Conservation (phyloP, 805 yeast genomes). For the Trichomonascus vanleenenianus region DNA sequence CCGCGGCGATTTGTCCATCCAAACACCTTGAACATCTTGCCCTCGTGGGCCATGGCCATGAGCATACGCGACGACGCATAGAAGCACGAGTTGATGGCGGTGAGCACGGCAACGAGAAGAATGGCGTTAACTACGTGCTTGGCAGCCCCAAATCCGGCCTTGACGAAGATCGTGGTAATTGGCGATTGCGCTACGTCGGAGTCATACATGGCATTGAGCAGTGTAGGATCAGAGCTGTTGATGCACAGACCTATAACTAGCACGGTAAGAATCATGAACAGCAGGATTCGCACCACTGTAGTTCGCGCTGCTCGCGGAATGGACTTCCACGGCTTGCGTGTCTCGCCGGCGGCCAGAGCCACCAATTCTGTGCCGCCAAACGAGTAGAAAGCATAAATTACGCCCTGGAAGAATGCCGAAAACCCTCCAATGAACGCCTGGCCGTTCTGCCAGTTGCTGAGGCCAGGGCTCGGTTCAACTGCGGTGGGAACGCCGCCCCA, state of each 20-base stretch:
- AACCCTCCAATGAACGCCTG: conserved; percentile 23
- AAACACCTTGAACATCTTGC: conserved; percentile 51
- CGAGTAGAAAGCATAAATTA: conserved; percentile 68
- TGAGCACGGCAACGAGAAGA: conserved; percentile 56
- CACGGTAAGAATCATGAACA: conserved; percentile 55
- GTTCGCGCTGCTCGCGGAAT: conserved; percentile 71
- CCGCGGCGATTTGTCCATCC: conserved; percentile 71
- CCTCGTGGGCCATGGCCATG: conserved; percentile 58
- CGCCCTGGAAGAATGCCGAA: conserved; percentile 43
- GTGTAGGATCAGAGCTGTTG: conserved; percentile 45
- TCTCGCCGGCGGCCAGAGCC: conserved; percentile 70
- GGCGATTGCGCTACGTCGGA: conserved; percentile 46
- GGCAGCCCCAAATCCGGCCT: conserved; percentile 58
- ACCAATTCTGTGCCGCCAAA: conserved; percentile 68
- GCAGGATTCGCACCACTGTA: conserved; percentile 68
- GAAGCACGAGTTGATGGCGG: conserved; percentile 68
- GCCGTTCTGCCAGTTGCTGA: conserved; percentile 22
- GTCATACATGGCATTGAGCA: conserved; percentile 38
- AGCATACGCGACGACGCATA: conserved; percentile 64
- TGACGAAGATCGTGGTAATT: conserved; percentile 62
- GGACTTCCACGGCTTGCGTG: conserved; percentile 55
- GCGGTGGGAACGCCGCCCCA: conserved; percentile 48
- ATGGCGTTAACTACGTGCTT: conserved; percentile 71
- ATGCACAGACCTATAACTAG: conserved; percentile 58
- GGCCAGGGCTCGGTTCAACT: conserved; percentile 46